phyloP scores from a whole-genome alignment of 2,329 filamentous ascomycete genomes.

The Hymenoscyphus fructigenus region DNA sequence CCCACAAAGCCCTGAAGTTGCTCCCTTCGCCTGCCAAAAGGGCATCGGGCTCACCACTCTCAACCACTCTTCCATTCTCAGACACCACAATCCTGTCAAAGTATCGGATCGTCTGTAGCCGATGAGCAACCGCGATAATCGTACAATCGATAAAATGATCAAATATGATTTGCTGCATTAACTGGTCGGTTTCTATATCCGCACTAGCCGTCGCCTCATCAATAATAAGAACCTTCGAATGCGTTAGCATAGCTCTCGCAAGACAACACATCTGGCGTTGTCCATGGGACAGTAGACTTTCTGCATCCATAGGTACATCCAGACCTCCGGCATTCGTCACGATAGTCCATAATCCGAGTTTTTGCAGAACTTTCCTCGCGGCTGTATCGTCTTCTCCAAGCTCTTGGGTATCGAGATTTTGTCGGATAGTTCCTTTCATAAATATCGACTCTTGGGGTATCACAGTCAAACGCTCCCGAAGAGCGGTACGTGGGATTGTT shows the following conservation, averaged over 20 bases:
- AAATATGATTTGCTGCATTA: constrained; percentile 42
- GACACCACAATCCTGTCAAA: constrained; percentile 33
- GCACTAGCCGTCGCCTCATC: constrained; percentile 47
- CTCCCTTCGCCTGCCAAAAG: no score
- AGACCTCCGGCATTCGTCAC: constrained; percentile 17
- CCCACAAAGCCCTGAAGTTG: no score
- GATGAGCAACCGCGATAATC: constrained; percentile 43
- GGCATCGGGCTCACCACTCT: constrained; percentile 1
- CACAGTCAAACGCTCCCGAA: constrained; percentile 88
- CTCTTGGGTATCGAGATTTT: constrained; percentile 75
- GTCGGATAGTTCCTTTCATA: constrained; percentile 83
- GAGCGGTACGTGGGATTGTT: background rate
- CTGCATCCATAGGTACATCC: constrained; percentile 40
- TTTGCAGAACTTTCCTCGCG: constrained; percentile 34
- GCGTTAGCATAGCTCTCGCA: constrained; percentile 45
- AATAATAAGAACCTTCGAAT: constrained; percentile 41
- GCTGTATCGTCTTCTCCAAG: constrained; percentile 72
- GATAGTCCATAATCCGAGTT: constrained; percentile 37
- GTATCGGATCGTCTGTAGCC: constrained; percentile 45
- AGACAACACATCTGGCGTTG: constrained; percentile 50
- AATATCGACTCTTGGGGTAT: constrained; percentile 93
- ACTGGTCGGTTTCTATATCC: constrained; percentile 34
- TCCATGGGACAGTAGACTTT: constrained; percentile 65
- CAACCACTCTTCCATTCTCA: constrained; percentile 4
- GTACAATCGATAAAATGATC: constrained; percentile 53